A percentile compares a stretch with the other conserved stretches of the same genome.
Conservation (phyloP, 129 eudicot species). For the Chrysanthemum makinoi region DNA sequence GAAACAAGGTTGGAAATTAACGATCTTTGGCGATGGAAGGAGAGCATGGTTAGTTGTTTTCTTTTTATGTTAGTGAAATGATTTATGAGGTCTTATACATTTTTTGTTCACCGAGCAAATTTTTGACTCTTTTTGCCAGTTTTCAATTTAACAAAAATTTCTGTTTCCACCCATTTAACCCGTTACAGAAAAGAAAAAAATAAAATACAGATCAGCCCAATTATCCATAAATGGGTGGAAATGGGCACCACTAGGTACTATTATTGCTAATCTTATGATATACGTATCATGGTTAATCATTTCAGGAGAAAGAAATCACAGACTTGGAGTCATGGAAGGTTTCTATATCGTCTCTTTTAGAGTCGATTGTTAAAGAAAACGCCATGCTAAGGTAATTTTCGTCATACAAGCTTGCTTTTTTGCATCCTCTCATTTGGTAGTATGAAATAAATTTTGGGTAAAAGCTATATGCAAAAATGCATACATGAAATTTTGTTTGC, state of each 20-base stretch:
- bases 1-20: slow-evolving; percentile 50
- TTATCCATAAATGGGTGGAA: too few species aligned
- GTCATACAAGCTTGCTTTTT: neutral
- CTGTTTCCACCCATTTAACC: too few species aligned
- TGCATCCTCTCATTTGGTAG: neutral
- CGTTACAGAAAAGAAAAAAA: too few species aligned
- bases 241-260: neutral
- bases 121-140: too few species aligned
- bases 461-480: neutral
- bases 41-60: slow-evolving; percentile 47
- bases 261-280: neutral
- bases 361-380: slow-evolving; percentile 52
- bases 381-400: slow-evolving; percentile 58
- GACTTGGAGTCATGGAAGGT: slow-evolving; percentile 66
- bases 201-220: too few species aligned
- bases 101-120: too few species aligned
- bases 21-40: slow-evolving; percentile 61
- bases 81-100: too few species aligned
- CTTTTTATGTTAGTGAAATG: neutral
- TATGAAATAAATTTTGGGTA: neutral
- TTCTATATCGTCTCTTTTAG: slow-evolving; percentile 50
- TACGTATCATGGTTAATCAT: neutral
- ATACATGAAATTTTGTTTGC: neutral
- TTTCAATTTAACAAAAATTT: too few species aligned
- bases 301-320: slow-evolving; percentile 54